These are phyloP conservation scores for Kingdonia uniflora DNA, from an alignment of 164 flowering plant species.

Conservation along the genomic window DNA sequence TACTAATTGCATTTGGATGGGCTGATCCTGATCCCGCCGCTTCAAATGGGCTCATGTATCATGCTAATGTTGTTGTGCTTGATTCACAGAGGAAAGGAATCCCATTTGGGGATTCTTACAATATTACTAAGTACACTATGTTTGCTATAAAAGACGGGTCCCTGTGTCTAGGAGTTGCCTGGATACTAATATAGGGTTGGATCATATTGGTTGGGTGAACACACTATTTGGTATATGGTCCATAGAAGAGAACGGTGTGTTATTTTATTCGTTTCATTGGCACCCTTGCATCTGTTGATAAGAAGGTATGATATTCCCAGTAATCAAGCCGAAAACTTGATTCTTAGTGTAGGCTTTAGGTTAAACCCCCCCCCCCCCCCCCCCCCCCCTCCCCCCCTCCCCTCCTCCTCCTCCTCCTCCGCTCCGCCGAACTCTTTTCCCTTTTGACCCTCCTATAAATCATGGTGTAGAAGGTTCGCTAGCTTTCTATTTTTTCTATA, in stretches of 20 bases:
- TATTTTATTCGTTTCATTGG: constrained; percentile 64
- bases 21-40: constrained; percentile 40
- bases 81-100: constrained; percentile 72
- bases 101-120: constrained; percentile 84
- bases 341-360: constrained; percentile 92
- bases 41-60: constrained; percentile 36
- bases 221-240: constrained; percentile 71
- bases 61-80: constrained; percentile 74
- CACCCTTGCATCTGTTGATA: constrained; percentile 44
- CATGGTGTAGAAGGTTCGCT: no score
- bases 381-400: no score
- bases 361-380: no score
- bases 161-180: constrained; percentile 79
- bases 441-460: constrained; percentile 78
- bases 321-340: constrained; percentile 42
- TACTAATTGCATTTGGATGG: constrained; percentile 96
- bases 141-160: constrained; percentile 45
- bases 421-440: constrained; percentile 66
- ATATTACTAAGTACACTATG: constrained; percentile 67
- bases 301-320: constrained; percentile 59
- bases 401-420: no score
- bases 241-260: constrained; percentile 89
- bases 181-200: constrained; percentile 50
- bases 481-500: no score
- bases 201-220: constrained; percentile 42